Evolutionary conservation across 176 grass and related monocot species (phyloP).

Genomic region (Oryza rufipogon): DNA sequence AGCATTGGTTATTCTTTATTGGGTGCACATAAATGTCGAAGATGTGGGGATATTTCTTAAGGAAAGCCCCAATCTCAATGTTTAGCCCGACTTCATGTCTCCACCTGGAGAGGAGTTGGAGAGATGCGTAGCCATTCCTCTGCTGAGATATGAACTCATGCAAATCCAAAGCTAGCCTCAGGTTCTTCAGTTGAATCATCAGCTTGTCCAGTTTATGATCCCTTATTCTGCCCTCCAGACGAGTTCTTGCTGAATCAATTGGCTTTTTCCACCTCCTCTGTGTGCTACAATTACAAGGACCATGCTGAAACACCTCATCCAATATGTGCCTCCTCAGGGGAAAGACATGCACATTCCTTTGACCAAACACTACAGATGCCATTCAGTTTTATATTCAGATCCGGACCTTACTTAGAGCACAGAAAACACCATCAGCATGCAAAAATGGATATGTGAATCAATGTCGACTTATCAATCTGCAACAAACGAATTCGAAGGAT

Average conservation of each 20-base stretch:
- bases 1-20: slow-evolving; percentile 53
- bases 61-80: slow-evolving; percentile 50
- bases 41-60: slow-evolving; percentile 61
- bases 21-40: slow-evolving; percentile 62
- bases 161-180: slow-evolving; percentile 51
- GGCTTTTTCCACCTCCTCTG: slow-evolving; percentile 30
- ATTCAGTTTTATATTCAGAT: not conserved
- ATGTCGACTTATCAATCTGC: not conserved
- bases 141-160: slow-evolving; percentile 52
- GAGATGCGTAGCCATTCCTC: slow-evolving; percentile 60
- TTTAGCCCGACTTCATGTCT: slow-evolving; percentile 58
- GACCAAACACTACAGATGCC: not conserved
- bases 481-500: not conserved
- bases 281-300: slow-evolving; percentile 38
- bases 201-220: slow-evolving; percentile 67
- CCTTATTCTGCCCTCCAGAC: slow-evolving; percentile 60
- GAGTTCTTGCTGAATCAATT: slow-evolving; percentile 58
- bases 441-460: not conserved
- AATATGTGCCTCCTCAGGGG: not conserved
- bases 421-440: not conserved
- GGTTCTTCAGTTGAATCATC: slow-evolving; percentile 59
- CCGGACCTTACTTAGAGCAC: not conserved
- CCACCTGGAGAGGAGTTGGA: slow-evolving; percentile 62
- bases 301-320: slow-evolving; percentile 6
- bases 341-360: not conserved